A percentile compares a stretch with the other conserved stretches of the same genome.
These are phyloP conservation scores for Spergularia azorica DNA, from an alignment of 179 eudicot genomes.

Conservation along the genomic window DNA sequence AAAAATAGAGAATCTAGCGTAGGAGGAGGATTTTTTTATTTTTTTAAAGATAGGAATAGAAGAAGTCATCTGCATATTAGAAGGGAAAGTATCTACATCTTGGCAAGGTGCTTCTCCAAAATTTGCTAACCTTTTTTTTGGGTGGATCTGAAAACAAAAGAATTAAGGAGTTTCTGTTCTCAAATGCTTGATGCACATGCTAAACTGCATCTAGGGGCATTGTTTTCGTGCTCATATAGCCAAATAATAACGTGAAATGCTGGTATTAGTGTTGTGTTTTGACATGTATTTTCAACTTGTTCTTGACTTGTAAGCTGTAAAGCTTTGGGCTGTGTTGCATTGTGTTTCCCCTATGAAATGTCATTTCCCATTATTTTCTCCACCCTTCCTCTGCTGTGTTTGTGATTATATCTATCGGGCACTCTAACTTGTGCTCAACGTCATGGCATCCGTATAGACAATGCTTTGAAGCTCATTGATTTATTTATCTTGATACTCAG, in stretches of 20 bases:
- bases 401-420: no score
- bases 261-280: not conserved
- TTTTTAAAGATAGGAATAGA: no score
- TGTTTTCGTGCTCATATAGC: not conserved
- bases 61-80: no score
- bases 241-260: not conserved
- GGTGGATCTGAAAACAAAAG: not conserved
- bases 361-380: not conserved
- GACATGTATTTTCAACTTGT: constrained; percentile 3
- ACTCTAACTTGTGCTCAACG: not conserved
- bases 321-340: not conserved
- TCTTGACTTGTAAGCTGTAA: not conserved
- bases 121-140: not conserved
- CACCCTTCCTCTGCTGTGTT: no score
- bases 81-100: no score
- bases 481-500: constrained; percentile 37
- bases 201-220: not conserved
- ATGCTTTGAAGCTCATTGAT: not conserved
- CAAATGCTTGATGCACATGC: not conserved
- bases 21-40: no score
- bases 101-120: not conserved
- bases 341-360: not conserved
- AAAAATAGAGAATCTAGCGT: not conserved
- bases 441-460: not conserved
- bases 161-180: not conserved